Evolutionary conservation across 768 basidiomycete species (phyloP).

Genomic region (Lentinula boryana): DNA sequence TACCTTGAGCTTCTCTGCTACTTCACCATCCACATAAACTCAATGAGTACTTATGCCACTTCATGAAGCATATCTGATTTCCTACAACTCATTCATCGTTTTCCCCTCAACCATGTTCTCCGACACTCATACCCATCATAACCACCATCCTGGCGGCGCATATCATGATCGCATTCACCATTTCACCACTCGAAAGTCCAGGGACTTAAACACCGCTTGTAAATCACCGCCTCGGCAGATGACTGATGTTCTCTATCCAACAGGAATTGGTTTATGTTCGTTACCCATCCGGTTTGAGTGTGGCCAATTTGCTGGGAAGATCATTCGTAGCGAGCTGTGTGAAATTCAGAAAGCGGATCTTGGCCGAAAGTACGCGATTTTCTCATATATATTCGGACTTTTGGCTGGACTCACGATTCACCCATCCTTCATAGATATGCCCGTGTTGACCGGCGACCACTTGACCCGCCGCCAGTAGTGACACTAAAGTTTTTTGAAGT

Average conservation of each 20-base stretch:
- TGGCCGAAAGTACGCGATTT: constrained; percentile 51
- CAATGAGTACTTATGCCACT: neutral
- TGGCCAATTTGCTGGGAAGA: constrained; percentile 58
- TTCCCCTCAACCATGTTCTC: neutral
- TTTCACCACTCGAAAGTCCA: neutral
- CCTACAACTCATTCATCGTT: neutral
- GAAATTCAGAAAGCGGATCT: constrained; percentile 64
- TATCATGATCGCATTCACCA: neutral
- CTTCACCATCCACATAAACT: neutral
- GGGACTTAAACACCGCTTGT: neutral
- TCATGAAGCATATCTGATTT: neutral
- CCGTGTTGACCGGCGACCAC: constrained; percentile 54
- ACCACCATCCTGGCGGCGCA: neutral
- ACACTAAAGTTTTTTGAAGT: constrained; percentile 44
- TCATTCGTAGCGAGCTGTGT: constrained; percentile 45
- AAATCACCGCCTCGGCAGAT: neutral
- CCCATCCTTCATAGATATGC: constrained; percentile 39
- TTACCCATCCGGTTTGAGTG: constrained; percentile 47
- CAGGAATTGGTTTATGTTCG: constrained; percentile 27
- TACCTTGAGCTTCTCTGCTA: neutral
- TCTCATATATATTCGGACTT: neutral
- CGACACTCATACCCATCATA: neutral
- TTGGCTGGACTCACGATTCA: constrained; percentile 9
- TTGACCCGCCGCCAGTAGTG: constrained; percentile 64
- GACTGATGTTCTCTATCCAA: neutral